These are phyloP conservation scores for Jamesozyma lodderae DNA, from an alignment of 805 yeast genomes.

Conservation along the genomic window DNA sequence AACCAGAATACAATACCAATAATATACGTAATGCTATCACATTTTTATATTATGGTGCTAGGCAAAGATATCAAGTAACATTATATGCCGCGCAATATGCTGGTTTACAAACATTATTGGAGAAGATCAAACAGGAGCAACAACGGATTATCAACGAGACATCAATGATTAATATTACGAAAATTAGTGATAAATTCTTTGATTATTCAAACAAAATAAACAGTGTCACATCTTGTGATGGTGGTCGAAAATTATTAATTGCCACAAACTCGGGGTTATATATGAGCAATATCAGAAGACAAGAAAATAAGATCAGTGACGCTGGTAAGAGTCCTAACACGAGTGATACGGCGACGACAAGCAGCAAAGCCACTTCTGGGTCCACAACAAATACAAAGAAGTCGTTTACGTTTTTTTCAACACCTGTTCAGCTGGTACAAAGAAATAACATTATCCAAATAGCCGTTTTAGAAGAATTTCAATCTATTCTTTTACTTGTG, in stretches of 20 bases:
- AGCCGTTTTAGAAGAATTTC: conserved; percentile 87
- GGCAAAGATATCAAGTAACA: conserved; percentile 35
- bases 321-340: neutral
- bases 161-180: conserved; percentile 71
- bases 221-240: conserved; percentile 89
- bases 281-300: conserved; percentile 56
- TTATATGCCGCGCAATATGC: conserved; percentile 36
- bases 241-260: conserved; percentile 80
- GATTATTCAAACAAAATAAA: conserved; percentile 69
- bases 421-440: conserved; percentile 67
- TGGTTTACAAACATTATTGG: conserved; percentile 72
- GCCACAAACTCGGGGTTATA: conserved; percentile 91
- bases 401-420: conserved; percentile 45
- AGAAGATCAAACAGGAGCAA: conserved; percentile 74
- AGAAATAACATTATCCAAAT: conserved; percentile 76
- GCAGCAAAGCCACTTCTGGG: conserved; percentile 14
- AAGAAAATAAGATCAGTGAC: conserved; percentile 36
- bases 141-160: conserved; percentile 57
- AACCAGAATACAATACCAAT: conserved; percentile 14
- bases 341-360: conserved; percentile 8
- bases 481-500: conserved; percentile 66
- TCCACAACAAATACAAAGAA: conserved; percentile 32
- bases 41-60: conserved; percentile 30
- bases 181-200: conserved; percentile 67
- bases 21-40: conserved; percentile 30